Base-by-base conservation (phyloP, 2,329 filamentous ascomycete genomes). In the Lasiodiplodia theobromae region DNA sequence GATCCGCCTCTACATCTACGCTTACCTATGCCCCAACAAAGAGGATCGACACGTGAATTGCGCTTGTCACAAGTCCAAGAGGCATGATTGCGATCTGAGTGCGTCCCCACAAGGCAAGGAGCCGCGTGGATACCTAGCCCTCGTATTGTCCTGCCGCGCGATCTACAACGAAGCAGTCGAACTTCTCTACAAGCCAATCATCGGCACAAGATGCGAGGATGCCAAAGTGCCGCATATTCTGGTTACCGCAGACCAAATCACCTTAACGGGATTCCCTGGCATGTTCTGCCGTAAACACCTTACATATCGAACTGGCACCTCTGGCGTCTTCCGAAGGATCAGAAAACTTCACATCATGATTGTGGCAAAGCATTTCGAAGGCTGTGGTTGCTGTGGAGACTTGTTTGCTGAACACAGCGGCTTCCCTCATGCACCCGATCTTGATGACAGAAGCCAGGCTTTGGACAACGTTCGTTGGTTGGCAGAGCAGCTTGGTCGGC, bases 111-210 rank as follows among this genome's bases (percentile, higher is more conserved):
- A 23, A 18, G 16, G 21, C 6, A 11, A 31, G 0, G 16, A 49
- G 12, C 23, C 6, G n/a, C 18, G 49, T 16, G 66, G 66, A 4
- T 68, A 68, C 3, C 16, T 31, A 0, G 37, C 49, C 6, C 23
- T 68, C 16, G 7, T 68, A 3, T 4, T 38, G 2, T 49, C 57
- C 21, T 63, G 66, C 23, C 38, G 28, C 11, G 16, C 4, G 1
- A 28, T 68, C 6, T 38, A 64, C 57, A 6, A 21, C 1, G 66
- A 68, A 25, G 66, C 66, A 18, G 47, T 54, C 0, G 57, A 68
- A 0, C 6, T 57, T 1, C 57, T 68, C 6, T 68, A 68, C 25
- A 56, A 18, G 10, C 25, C 64, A 4, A 23, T 51, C 14, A 57
- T 31, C 0, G 16, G 25, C 8, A 2, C 23, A 4, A 18, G 38